Percentiles rank a stretch among this genome's conserved stretches.
phyloP scores from a whole-genome alignment of 164 flowering plant species.

The Magnolia kwangsiensis region DNA sequence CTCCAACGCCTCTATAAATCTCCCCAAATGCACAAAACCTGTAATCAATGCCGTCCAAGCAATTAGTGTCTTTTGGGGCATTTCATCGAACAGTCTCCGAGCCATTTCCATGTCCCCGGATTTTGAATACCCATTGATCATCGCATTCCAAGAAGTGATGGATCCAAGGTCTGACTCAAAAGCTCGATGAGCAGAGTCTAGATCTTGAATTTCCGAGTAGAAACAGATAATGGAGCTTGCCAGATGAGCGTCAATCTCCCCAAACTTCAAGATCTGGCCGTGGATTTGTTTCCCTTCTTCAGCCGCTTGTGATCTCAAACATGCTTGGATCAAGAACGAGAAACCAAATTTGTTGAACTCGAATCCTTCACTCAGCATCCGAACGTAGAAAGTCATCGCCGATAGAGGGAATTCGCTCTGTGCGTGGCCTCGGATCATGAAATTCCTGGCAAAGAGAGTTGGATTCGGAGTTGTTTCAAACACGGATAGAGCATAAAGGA shows the following conservation, averaged over 20 bases:
- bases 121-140: slow-evolving; percentile 19
- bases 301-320: neutral
- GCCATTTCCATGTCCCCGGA: slow-evolving; percentile 4
- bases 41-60: slow-evolving; percentile 15
- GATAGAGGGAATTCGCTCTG: slow-evolving; percentile 2
- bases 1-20: slow-evolving; percentile 7
- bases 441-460: slow-evolving; percentile 8
- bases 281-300: slow-evolving; percentile 11
- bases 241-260: slow-evolving; percentile 42
- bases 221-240: slow-evolving; percentile 43
- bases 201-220: slow-evolving; percentile 20
- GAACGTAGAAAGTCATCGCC: slow-evolving; percentile 1
- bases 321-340: slow-evolving; percentile 8
- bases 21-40: slow-evolving; percentile 10
- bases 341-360: slow-evolving; percentile 9
- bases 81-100: slow-evolving; percentile 2
- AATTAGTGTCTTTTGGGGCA: slow-evolving; percentile 5
- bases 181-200: slow-evolving; percentile 14
- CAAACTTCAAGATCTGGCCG: slow-evolving; percentile 13
- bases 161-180: slow-evolving; percentile 33
- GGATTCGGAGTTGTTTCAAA: slow-evolving; percentile 1
- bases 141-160: slow-evolving; percentile 38
- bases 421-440: slow-evolving; percentile 14
- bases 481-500: slow-evolving; percentile 1
- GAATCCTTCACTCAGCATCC: neutral